Base-by-base conservation (phyloP, 2,329 filamentous ascomycete genomes). In the Xylariaceae sp. region DNA sequence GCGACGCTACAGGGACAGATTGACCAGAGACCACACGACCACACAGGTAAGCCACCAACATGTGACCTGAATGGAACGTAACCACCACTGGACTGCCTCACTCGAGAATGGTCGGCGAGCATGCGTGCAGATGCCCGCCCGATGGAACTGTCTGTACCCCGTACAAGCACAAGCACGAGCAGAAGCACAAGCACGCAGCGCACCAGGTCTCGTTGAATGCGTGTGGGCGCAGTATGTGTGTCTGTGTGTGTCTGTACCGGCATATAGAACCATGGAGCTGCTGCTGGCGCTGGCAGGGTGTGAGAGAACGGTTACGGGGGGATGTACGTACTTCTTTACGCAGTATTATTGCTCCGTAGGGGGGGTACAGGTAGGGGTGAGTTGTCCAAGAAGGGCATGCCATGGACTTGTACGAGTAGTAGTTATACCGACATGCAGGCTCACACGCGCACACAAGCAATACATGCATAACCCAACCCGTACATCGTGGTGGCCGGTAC, bases 1-100 rank as follows among this genome's bases (percentile, higher is more conserved):
- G 23, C 23, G 23, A 30, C 23, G 23, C 23, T 30, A 30, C 23
- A 30, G 23, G 23, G 23, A 30, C 51, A 39, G 34, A 37, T 47
- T 30, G 23, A 5, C 23, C 34, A 39, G 5, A 18, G 53, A 42
- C 53, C 47, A 56, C 55, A 54, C 54, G 44, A 50, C 60, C 55
- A 51, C 23, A 30, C 37, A 42, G 37, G 13, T 60, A 47, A 60
- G 58, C 58, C 58, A 56, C 55, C 57, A 35, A 54, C 61, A 60
- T 51, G 52, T 60, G 58, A 60, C 57, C 57, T 62, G 56, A 39
- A 60, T 60, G 56, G 49, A 57, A 60, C 55, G 54, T 45, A 57
- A 48, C 55, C 50, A 18, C 49, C 49, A 15, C 23, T 30, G 23
- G 23, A 42, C 4, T 56, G 45, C 44, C 50, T 55, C 51, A n/a